Conservation (phyloP, 805 yeast species). For the Nakazawaea anatomiae region DNA sequence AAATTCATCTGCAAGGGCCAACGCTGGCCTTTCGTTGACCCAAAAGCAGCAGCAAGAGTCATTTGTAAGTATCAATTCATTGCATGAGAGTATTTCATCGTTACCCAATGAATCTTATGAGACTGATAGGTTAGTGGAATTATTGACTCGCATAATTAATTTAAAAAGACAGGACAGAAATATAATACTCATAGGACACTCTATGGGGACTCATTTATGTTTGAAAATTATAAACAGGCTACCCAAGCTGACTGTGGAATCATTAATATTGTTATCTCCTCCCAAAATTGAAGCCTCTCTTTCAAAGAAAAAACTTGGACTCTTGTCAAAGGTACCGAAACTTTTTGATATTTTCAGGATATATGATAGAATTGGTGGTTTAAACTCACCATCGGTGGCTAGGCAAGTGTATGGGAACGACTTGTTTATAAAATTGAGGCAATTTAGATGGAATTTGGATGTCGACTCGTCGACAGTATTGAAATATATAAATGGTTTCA, state of each 20-base stretch:
- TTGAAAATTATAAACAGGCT: constrained; percentile 33
- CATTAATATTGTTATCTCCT: constrained; percentile 42
- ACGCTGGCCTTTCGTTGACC: constrained; percentile 17
- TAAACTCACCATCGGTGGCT: constrained; percentile 52
- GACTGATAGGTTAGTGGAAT: constrained; percentile 34
- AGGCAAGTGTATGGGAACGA: constrained; percentile 38
- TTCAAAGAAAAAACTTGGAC: constrained; percentile 16
- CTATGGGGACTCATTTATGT: constrained; percentile 51
- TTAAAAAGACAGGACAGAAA: constrained; percentile 36
- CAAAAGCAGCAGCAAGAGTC: constrained; percentile 15
- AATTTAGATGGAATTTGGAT: constrained; percentile 68
- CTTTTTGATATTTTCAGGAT: constrained; percentile 51
- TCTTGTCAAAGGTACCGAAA: constrained; percentile 33
- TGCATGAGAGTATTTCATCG: constrained; percentile 22
- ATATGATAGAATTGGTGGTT: constrained; percentile 58
- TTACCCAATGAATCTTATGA: constrained; percentile 36
- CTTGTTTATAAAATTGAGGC: constrained; percentile 42
- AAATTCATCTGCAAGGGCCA: constrained; percentile 22
- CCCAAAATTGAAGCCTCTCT: constrained; percentile 25
- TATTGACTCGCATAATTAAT: constrained; percentile 30
- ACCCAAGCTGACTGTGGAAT: constrained; percentile 34
- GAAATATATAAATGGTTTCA: constrained; percentile 45
- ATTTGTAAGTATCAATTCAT: constrained; percentile 7
- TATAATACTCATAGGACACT: constrained; percentile 43
- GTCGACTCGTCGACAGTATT: constrained; percentile 49